Percentiles rank a stretch among this genome's conserved stretches.
phyloP scores from a whole-genome alignment of 1,139 yeast species.

The Torulaspora pretoriensis region DNA sequence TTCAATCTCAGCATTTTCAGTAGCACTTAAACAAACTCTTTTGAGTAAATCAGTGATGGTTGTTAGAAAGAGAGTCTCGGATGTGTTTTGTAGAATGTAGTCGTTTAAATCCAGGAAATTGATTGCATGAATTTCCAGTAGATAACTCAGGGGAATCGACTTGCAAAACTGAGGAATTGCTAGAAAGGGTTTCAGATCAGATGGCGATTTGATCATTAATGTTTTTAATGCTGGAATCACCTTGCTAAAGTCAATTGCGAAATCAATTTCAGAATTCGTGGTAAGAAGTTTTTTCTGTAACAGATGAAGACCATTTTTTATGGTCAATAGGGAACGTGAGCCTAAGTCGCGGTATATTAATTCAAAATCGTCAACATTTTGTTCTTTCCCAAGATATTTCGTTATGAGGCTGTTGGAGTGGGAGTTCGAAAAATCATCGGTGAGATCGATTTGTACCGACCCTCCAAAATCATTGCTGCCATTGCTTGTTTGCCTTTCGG shows the following conservation, averaged over 20 bases:
- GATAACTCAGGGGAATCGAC: constrained; percentile 26
- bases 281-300: constrained; percentile 13
- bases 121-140: constrained; percentile 35
- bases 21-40: constrained; percentile 13
- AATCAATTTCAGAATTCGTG: neutral
- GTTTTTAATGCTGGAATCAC: constrained; percentile 17
- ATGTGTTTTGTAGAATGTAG: constrained; percentile 3
- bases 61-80: constrained; percentile 2
- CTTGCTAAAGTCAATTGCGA: constrained; percentile 12
- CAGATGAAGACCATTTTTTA: constrained; percentile 18
- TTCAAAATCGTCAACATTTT: constrained; percentile 9
- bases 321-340: constrained; percentile 10
- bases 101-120: constrained; percentile 25
- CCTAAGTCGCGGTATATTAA: constrained; percentile 14
- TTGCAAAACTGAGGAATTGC: constrained; percentile 27
- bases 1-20: constrained; percentile 13
- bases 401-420: constrained; percentile 28
- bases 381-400: constrained; percentile 26
- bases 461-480: constrained; percentile 6
- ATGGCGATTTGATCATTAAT: constrained; percentile 30
- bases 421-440: constrained; percentile 28
- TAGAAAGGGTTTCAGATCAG: constrained; percentile 33
- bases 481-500: neutral
- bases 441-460: constrained; percentile 27
- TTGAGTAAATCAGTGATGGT: constrained; percentile 4